Percentiles rank a stretch among this genome's conserved stretches.
Evolutionary conservation across 208 protist species (phyloP).

Genomic region (Trypanosoma brucei): DNA sequence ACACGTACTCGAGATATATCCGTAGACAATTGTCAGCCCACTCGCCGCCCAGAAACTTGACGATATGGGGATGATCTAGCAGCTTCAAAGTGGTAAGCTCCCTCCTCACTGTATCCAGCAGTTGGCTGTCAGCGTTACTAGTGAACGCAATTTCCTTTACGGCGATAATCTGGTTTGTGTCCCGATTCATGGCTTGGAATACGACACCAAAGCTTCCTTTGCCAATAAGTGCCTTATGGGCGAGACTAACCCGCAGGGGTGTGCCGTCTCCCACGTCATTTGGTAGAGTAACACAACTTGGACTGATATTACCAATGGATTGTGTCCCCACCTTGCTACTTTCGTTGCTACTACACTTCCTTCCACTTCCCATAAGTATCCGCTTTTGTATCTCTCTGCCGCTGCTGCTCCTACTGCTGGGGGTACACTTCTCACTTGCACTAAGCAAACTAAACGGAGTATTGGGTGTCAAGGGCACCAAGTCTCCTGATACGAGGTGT

Average conservation of each 20-base stretch:
- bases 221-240: conserved; percentile 73
- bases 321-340: not conserved
- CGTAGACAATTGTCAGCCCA: conserved; percentile 60
- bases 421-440: not conserved
- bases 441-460: not conserved
- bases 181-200: conserved; percentile 80
- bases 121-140: not conserved
- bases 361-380: not conserved
- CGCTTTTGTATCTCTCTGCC: not conserved
- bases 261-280: conserved; percentile 7
- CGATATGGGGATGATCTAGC: conserved; percentile 89
- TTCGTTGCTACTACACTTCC: not conserved
- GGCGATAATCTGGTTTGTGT: conserved; percentile 85
- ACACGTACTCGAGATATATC: conserved; percentile 92
- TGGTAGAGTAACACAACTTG: conserved; percentile 12
- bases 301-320: conserved; percentile 6
- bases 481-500: not conserved
- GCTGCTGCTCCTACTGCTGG: not conserved
- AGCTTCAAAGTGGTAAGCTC: conserved; percentile 79
- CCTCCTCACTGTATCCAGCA: conserved; percentile 35
- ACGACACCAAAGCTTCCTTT: conserved; percentile 85
- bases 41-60: conserved; percentile 82
- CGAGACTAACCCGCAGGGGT: conserved; percentile 46
- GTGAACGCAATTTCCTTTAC: conserved; percentile 76
- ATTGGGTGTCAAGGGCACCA: not conserved